A percentile compares a stretch with the other conserved stretches of the same genome.
phyloP scores from a whole-genome alignment of 805 yeast species.

The Yarrowia porcina region DNA sequence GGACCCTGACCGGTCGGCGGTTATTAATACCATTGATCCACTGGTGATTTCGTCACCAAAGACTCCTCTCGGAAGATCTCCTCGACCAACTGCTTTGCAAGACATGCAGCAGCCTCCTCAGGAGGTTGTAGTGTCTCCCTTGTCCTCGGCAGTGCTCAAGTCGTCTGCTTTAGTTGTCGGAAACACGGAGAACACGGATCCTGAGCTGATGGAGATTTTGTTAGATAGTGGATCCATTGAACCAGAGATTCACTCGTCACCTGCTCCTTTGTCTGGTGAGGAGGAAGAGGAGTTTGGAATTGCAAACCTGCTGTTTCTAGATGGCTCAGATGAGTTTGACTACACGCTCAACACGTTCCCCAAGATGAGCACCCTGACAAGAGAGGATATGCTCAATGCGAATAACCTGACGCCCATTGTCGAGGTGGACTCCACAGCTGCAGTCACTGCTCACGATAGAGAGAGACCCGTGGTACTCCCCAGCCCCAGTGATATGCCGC shows the following conservation, averaged over 20 bases:
- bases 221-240: background rate
- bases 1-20: background rate
- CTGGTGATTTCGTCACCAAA: background rate
- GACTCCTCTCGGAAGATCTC: background rate
- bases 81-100: background rate
- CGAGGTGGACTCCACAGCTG: background rate
- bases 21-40: background rate
- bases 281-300: constrained; percentile 11
- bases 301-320: constrained; percentile 10
- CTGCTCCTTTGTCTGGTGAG: background rate
- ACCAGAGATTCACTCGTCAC: background rate
- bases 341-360: constrained; percentile 18
- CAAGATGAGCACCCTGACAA: background rate
- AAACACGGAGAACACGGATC: constrained; percentile 5
- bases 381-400: background rate
- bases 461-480: background rate
- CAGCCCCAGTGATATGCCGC: background rate
- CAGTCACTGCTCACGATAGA: background rate
- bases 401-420: background rate
- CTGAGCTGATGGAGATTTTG: background rate
- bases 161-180: background rate
- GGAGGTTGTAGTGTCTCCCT: background rate
- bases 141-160: background rate
- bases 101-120: constrained; percentile 1
- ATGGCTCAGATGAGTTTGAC: constrained; percentile 21